phyloP scores from a whole-genome alignment of 495 filamentous ascomycete species.

The Evernia prunastri region DNA sequence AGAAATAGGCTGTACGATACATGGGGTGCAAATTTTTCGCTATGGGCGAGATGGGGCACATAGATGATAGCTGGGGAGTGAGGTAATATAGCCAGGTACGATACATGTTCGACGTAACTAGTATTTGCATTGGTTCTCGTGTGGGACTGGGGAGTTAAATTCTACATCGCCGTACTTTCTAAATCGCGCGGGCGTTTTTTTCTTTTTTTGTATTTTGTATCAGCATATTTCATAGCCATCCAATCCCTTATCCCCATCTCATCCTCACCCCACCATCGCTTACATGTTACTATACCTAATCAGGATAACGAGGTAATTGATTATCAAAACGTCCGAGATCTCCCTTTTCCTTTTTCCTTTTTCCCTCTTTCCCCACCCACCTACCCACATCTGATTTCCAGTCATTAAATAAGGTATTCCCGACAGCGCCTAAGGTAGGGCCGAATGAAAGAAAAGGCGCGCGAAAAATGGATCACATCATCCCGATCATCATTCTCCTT shows the following conservation, averaged over 20 bases:
- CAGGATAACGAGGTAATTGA: too few species aligned
- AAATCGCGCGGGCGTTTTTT: too few species aligned
- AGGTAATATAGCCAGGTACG: too few species aligned
- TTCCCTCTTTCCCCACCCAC: not conserved
- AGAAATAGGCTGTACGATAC: too few species aligned
- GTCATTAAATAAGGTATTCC: not conserved
- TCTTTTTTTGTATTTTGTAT: too few species aligned
- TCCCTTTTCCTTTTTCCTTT: not conserved
- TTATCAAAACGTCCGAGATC: constrained; percentile 9
- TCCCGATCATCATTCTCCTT: not conserved
- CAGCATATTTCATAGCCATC: not conserved
- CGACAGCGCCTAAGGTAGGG: not conserved
- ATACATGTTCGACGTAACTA: too few species aligned
- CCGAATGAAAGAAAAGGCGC: not conserved
- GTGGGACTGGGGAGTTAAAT: too few species aligned
- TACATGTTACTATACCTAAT: too few species aligned
- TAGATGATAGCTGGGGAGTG: too few species aligned
- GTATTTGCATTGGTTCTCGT: too few species aligned
- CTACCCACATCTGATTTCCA: not conserved
- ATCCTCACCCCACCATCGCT: not conserved
- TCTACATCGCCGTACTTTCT: too few species aligned
- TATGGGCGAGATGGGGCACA: not conserved
- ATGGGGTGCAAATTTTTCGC: not conserved
- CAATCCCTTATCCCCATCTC: too few species aligned
- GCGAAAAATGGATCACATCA: not conserved